Conservation (phyloP, 1,284 basidiomycete genomes). For the Athelia psychrophila region DNA sequence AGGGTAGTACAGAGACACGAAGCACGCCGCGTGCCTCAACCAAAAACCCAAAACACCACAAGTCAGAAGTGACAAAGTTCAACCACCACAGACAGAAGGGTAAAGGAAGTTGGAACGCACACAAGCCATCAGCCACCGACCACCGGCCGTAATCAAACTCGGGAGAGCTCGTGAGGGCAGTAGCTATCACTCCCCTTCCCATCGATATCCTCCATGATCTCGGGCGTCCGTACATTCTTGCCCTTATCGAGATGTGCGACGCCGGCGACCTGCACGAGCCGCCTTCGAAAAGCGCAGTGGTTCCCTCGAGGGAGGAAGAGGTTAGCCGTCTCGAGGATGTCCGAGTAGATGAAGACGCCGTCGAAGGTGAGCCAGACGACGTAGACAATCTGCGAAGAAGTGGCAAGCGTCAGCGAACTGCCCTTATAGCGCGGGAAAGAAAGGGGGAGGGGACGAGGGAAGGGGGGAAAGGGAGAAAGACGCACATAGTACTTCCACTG, state of each 20-base stretch:
- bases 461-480: slow-evolving; percentile 50
- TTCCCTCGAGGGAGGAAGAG: slow-evolving; percentile 51
- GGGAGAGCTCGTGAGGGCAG: too few species aligned
- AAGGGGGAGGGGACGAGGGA: slow-evolving; percentile 1
- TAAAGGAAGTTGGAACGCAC: too few species aligned
- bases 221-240: slow-evolving; percentile 5
- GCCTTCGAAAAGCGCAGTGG: slow-evolving; percentile 71
- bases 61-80: too few species aligned
- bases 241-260: slow-evolving; percentile 25
- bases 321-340: slow-evolving; percentile 70
- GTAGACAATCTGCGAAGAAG: slow-evolving; percentile 59
- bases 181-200: too few species aligned
- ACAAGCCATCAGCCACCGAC: too few species aligned
- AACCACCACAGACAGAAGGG: too few species aligned
- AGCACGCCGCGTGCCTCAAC: too few species aligned
- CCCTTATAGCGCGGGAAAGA: too few species aligned
- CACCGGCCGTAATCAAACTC: too few species aligned
- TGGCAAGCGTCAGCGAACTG: neutral
- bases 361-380: slow-evolving; percentile 67
- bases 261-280: slow-evolving; percentile 42
- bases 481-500: slow-evolving; percentile 60
- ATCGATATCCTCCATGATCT: slow-evolving; percentile 25
- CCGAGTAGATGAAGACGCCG: slow-evolving; percentile 60
- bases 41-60: too few species aligned
- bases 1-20: too few species aligned